Percentiles rank a stretch among this genome's conserved stretches.
Conservation (phyloP, 2,329 filamentous ascomycete genomes). For the Malbranchea zuffiana region DNA sequence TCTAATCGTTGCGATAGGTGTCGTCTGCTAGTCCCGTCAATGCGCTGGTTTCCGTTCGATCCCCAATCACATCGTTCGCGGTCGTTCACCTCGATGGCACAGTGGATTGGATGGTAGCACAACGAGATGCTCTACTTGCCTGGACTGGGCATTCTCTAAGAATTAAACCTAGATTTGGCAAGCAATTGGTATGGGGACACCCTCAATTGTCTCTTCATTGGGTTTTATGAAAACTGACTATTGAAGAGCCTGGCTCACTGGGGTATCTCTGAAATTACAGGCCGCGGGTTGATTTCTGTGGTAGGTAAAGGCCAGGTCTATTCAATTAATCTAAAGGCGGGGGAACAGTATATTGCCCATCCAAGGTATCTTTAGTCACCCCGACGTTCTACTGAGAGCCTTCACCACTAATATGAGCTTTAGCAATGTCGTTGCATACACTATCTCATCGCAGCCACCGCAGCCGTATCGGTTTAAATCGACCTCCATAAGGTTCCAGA, state of each 20-base stretch:
- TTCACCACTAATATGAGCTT: conserved; percentile 9
- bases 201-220: background rate
- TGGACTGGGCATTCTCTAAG: conserved; percentile 87
- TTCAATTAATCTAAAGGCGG: conserved; percentile 65
- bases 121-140: conserved; percentile 78
- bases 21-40: conserved; percentile 80
- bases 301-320: conserved; percentile 83
- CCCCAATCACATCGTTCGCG: conserved; percentile 73
- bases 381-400: background rate
- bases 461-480: conserved; percentile 80
- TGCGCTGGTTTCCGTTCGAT: conserved; percentile 78
- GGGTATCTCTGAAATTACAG: conserved; percentile 82
- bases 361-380: conserved; percentile 44
- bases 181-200: conserved; percentile 46
- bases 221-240: conserved; percentile 26
- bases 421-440: conserved; percentile 84
- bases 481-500: conserved; percentile 60
- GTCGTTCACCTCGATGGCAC: conserved; percentile 85
- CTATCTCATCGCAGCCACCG: conserved; percentile 60
- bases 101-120: conserved; percentile 87
- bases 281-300: conserved; percentile 74
- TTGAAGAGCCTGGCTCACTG: conserved; percentile 63
- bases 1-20: conserved; percentile 40
- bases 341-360: conserved; percentile 84
- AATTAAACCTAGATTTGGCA: conserved; percentile 64